phyloP scores from a whole-genome alignment of 805 yeast species.

The Candida patagonica region DNA sequence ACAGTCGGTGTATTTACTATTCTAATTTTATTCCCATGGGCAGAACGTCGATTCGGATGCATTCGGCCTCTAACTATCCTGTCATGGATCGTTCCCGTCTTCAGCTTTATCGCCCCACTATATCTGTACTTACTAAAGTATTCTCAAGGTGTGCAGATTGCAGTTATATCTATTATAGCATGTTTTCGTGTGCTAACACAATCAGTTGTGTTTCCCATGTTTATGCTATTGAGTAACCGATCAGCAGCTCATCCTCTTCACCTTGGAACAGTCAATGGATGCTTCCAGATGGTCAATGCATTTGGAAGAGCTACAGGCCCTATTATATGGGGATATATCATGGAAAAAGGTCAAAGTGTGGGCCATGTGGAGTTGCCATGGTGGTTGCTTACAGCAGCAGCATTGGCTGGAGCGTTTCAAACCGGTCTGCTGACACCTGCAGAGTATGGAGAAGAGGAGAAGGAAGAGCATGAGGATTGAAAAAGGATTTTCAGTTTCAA shows the following conservation, averaged over 20 bases:
- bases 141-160: conserved; percentile 6
- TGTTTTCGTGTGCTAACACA: conserved; percentile 32
- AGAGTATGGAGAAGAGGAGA: conserved; percentile 16
- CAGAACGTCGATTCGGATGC: conserved; percentile 41
- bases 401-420: conserved; percentile 12
- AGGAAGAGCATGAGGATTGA: no score
- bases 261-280: conserved; percentile 47
- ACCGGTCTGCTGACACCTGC: conserved; percentile 23
- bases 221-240: conserved; percentile 45
- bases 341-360: conserved; percentile 29
- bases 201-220: conserved; percentile 44
- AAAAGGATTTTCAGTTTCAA: no score
- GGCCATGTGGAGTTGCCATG: conserved; percentile 19
- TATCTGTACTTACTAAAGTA: conserved; percentile 33
- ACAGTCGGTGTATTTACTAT: conserved; percentile 42
- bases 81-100: conserved; percentile 35
- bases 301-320: conserved; percentile 53
- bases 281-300: conserved; percentile 44
- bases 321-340: conserved; percentile 41
- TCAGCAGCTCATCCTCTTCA: conserved; percentile 45
- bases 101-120: conserved; percentile 40
- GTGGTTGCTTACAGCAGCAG: conserved; percentile 16
- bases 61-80: conserved; percentile 36
- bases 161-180: conserved; percentile 22
- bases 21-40: conserved; percentile 40